These are phyloP conservation scores for Aspergillus sclerotiicarbonarius DNA, from an alignment of 495 filamentous ascomycete genomes.

Conservation along the genomic window DNA sequence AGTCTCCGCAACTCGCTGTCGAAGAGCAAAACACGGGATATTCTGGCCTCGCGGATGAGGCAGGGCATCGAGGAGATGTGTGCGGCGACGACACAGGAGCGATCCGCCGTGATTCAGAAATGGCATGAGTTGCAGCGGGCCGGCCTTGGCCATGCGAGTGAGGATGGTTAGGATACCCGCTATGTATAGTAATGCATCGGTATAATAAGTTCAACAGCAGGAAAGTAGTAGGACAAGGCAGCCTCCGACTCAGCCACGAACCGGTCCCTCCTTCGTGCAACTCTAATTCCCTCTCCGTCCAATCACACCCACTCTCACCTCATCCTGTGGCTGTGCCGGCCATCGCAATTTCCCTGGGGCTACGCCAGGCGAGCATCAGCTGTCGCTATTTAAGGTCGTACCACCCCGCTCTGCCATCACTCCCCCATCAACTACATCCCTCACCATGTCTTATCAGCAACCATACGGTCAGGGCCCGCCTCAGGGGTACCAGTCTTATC, in stretches of 20 bases:
- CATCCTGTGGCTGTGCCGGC: background rate
- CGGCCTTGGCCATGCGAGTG: background rate
- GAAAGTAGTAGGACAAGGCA: too few relatives aligned
- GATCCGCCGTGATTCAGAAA: slow-evolving; percentile 18
- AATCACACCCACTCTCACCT: background rate
- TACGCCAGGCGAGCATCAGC: background rate
- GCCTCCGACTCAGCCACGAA: too few relatives aligned
- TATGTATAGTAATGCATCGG: background rate
- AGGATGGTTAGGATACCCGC: background rate
- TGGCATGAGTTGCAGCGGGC: slow-evolving; percentile 15
- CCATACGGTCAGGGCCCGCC: background rate
- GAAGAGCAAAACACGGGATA: slow-evolving; percentile 64
- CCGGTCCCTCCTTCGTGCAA: too few relatives aligned
- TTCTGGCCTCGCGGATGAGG: slow-evolving; percentile 66
- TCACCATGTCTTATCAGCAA: background rate
- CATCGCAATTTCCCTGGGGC: background rate
- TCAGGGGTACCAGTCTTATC: background rate
- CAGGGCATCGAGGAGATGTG: slow-evolving; percentile 66
- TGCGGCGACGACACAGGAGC: slow-evolving; percentile 15
- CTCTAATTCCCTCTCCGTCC: too few relatives aligned
- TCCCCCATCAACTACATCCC: background rate
- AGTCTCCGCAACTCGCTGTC: slow-evolving; percentile 65
- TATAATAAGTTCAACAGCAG: too few relatives aligned
- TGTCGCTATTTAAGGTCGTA: background rate
- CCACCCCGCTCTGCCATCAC: background rate